Evolutionary conservation across 2,329 filamentous ascomycete species (phyloP), one percentile per base, ranked within the genome.

Genomic region (Aspergillus unguis): DNA sequence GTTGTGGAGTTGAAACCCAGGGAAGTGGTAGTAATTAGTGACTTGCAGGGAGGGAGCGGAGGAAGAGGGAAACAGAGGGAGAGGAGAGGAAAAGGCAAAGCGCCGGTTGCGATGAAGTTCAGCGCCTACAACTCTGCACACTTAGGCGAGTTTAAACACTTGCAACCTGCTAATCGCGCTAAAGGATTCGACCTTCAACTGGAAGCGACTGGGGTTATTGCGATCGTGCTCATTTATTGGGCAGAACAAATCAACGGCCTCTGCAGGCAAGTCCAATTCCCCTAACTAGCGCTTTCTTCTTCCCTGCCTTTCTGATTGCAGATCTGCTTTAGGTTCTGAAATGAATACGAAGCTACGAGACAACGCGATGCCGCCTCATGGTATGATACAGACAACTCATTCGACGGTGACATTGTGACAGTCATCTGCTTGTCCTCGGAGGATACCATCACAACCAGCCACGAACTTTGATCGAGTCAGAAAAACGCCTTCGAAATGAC

Each of bases 21-120:
- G 58, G 58, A 48, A 62, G 60, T 66, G 65, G 67, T 65, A 67
- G 65, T 65, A 61, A 60, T 44, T 17, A 17, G 17, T 17, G 17
- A 17, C 17, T 61, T 67, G 61, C 63, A 67, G 64, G 61, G 61
- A 56, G 56, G 60, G 53, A 44, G 54, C 51, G 53, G 54, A 55
- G 48, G 46, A 45, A 40, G 47, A 42, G 36, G 9, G 44, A 56
- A 38, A 17, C 35, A 28, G 41, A 44, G 41, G 41, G 9, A 23
- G 28, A 5, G 37, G 37, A 9, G 2, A 41, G 38, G 27, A 44
- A 44, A 32, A 32, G 41, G 41, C n/a, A 44, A 44, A 23, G 41
- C 28, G 41, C 41, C 28, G 29, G 41, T 17, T 23, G n/a, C n/a
- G 41, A 44, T 27, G 27, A 50, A 44, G 49, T 48, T 47, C 49